phyloP scores from a whole-genome alignment of 2,329 filamentous ascomycete species.

The Dothideomycetidae sp. region DNA sequence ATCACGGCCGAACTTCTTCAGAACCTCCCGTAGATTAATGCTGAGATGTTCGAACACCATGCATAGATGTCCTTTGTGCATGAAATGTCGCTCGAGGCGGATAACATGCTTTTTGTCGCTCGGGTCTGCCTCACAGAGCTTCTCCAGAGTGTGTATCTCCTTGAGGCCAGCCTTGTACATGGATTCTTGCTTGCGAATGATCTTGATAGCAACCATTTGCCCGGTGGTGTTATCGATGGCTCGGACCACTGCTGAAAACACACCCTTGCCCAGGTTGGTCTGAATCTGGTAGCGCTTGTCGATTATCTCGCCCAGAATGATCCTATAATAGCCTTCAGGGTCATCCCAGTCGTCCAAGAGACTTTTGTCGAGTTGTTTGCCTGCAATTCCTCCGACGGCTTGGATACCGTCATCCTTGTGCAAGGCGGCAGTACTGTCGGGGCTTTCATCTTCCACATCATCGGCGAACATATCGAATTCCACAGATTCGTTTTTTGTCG shows the following conservation, averaged over 20 bases:
- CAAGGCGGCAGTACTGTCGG: constrained; percentile 31
- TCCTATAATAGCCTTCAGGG: constrained; percentile 89
- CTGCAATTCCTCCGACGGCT: constrained; percentile 35
- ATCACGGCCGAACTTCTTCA: constrained; percentile 92
- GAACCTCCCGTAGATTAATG: constrained; percentile 80
- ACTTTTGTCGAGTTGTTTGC: constrained; percentile 50
- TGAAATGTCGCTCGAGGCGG: constrained; percentile 72
- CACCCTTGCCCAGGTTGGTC: constrained; percentile 76
- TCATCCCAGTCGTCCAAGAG: constrained; percentile 90
- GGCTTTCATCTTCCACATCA: constrained; percentile 61
- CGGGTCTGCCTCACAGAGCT: constrained; percentile 70
- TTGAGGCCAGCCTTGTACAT: constrained; percentile 87
- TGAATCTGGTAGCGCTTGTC: constrained; percentile 82
- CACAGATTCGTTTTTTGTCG: constrained; percentile 1
- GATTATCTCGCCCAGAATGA: constrained; percentile 80
- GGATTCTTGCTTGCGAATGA: constrained; percentile 91
- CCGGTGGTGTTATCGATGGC: constrained; percentile 59
- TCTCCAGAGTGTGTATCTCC: constrained; percentile 84
- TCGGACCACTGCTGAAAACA: constrained; percentile 92
- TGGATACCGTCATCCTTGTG: constrained; percentile 22
- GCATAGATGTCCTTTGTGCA: constrained; percentile 88
- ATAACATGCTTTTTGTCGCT: constrained; percentile 88
- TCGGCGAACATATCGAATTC: constrained; percentile 51
- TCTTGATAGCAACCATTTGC: constrained; percentile 76
- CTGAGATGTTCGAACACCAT: constrained; percentile 92